A percentile compares a stretch with the other conserved stretches of the same genome.
Conservation (phyloP, 129 eudicot genomes). For the Deinandra increscens region DNA sequence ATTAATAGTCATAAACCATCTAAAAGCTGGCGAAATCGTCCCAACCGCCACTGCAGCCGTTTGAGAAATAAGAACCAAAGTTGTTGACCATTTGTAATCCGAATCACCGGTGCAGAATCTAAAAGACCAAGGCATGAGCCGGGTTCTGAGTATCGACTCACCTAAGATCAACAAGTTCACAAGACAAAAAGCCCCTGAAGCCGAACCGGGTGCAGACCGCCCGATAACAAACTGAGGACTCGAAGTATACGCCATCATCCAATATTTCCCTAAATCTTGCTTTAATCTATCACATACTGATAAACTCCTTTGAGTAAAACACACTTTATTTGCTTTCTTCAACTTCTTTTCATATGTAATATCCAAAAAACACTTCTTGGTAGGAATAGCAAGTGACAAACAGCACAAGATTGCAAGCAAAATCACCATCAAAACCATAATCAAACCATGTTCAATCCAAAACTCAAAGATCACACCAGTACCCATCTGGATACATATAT, state of each 20-base stretch:
- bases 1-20: conserved; percentile 55
- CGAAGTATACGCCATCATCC: conserved; percentile 66
- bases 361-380: conserved; percentile 47
- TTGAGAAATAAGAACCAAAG: conserved; percentile 40
- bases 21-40: conserved; percentile 52
- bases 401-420: conserved; percentile 46
- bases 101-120: conserved; percentile 46
- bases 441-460: conserved; percentile 40
- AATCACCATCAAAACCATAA: conserved; percentile 50
- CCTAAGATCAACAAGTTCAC: conserved; percentile 33
- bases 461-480: conserved; percentile 47
- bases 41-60: conserved; percentile 50
- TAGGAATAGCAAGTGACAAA: conserved; percentile 50
- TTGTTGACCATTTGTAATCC: conserved; percentile 55
- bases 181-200: conserved; percentile 57
- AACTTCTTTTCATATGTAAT: conserved; percentile 41
- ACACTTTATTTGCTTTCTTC: conserved; percentile 37
- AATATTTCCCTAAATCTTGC: conserved; percentile 38
- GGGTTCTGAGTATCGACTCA: conserved; percentile 38
- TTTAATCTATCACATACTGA: conserved; percentile 26
- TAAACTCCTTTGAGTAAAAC: conserved; percentile 20
- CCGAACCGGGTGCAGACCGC: conserved; percentile 53
- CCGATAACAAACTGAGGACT: conserved; percentile 61
- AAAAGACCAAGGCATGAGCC: conserved; percentile 40
- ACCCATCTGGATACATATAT: conserved; percentile 55